These are phyloP conservation scores for Magnusiomyces starmeri DNA, from an alignment of 1,139 yeast genomes.

Conservation along the genomic window DNA sequence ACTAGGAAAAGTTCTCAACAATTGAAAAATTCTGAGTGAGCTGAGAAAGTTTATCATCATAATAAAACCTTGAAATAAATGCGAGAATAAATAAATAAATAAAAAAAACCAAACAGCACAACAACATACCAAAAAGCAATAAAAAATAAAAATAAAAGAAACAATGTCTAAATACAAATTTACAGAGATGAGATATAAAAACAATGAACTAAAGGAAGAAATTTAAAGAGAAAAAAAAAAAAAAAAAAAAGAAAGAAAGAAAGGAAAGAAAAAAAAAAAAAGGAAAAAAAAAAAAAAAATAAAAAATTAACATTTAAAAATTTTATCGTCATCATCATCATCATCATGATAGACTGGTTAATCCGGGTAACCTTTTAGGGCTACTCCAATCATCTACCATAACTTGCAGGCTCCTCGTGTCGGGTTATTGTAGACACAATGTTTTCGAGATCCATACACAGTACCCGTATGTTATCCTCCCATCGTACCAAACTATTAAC, in stretches of 20 bases:
- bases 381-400: neutral
- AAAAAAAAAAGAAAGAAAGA: neutral
- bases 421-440: conserved; percentile 18
- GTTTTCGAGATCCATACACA: conserved; percentile 25
- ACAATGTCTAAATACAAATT: neutral
- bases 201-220: neutral
- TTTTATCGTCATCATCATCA: neutral
- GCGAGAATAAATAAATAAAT: neutral
- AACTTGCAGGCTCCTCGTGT: conserved; percentile 1
- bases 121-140: neutral
- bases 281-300: neutral
- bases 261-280: neutral
- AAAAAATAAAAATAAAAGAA: neutral
- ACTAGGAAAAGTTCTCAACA: conserved; percentile 10
- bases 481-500: conserved; percentile 23
- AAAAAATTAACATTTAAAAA: neutral
- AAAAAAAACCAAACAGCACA: neutral
- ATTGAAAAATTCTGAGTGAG: conserved; percentile 21
- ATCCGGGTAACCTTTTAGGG: conserved; percentile 11
- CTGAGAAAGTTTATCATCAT: conserved; percentile 22
- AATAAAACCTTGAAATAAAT: neutral
- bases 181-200: neutral
- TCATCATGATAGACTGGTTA: no score
- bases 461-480: conserved; percentile 28
- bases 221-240: neutral